Evolutionary conservation across 108 stramenopile genomes (phyloP).

Genomic region (Cyclotella atomus): DNA sequence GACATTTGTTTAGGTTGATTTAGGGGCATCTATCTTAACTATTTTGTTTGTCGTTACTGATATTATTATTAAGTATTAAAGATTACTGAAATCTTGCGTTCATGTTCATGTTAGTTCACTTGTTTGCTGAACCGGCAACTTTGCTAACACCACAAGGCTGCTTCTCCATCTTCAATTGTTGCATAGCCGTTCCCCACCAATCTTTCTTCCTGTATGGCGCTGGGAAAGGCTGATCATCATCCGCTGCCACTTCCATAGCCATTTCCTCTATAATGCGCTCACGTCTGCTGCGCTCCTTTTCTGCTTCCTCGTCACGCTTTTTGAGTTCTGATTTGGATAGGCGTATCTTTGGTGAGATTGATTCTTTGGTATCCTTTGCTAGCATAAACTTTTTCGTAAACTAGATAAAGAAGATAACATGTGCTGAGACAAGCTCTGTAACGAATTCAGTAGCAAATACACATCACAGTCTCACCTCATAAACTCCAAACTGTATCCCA

Average conservation of each 20-base stretch:
- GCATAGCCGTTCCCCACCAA: constrained; percentile 30
- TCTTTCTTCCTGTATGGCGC: constrained; percentile 67
- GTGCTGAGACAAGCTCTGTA: neutral
- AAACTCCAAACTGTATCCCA: constrained; percentile 96
- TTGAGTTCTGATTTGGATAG: constrained; percentile 29
- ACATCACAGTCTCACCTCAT: constrained; percentile 83
- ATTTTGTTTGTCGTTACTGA: no score
- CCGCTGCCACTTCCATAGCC: constrained; percentile 87
- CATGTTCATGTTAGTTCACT: no score
- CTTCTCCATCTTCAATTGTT: constrained; percentile 21
- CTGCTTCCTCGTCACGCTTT: constrained; percentile 33
- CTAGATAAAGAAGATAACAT: constrained; percentile 3
- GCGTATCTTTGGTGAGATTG: constrained; percentile 33
- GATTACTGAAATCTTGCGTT: no score
- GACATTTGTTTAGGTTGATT: neutral
- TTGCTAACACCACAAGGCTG: constrained; percentile 10
- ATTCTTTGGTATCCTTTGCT: constrained; percentile 25
- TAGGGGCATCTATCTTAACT: no score
- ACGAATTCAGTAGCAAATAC: no score
- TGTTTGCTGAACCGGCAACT: no score
- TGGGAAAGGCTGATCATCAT: constrained; percentile 79
- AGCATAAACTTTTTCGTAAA: constrained; percentile 87
- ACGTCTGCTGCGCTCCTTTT: constrained; percentile 42
- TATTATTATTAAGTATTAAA: no score
- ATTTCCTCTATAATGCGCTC: constrained; percentile 67